A percentile compares a stretch with the other conserved stretches of the same genome.
These are phyloP conservation scores for Lentithecium fluviatile DNA, from an alignment of 495 filamentous ascomycete genomes.

Conservation along the genomic window DNA sequence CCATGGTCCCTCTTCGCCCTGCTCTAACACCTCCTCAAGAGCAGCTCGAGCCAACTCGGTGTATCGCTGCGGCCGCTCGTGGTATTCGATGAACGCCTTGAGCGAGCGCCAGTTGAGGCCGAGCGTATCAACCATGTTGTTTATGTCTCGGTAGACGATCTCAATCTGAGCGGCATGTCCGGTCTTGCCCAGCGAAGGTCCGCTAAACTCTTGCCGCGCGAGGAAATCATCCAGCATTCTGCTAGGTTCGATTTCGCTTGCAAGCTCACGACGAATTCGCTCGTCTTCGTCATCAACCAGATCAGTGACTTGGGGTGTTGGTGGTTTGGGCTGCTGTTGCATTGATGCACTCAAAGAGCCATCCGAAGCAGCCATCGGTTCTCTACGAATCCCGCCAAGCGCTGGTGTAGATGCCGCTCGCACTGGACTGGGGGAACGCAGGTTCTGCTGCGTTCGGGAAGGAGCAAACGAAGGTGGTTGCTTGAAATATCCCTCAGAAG, in stretches of 20 bases:
- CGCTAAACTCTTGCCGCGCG: slow-evolving; percentile 66
- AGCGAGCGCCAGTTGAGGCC: slow-evolving; percentile 82
- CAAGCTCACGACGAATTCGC: slow-evolving; percentile 57
- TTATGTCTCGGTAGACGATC: slow-evolving; percentile 84
- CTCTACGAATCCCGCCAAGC: slow-evolving; percentile 39
- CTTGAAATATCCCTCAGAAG: slow-evolving; percentile 46
- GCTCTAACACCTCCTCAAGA: slow-evolving; percentile 52
- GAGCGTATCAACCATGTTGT: slow-evolving; percentile 91
- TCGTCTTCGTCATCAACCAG: slow-evolving; percentile 65
- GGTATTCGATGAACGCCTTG: slow-evolving; percentile 66
- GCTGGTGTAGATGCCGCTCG: slow-evolving; percentile 51
- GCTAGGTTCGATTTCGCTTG: slow-evolving; percentile 52
- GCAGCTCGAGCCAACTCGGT: slow-evolving; percentile 54
- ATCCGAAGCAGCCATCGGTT: slow-evolving; percentile 1
- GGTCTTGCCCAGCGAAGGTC: slow-evolving; percentile 52
- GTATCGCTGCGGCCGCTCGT: slow-evolving; percentile 53
- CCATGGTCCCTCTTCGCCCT: slow-evolving; percentile 49
- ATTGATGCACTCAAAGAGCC: slow-evolving; percentile 32
- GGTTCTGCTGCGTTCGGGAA: slow-evolving; percentile 52
- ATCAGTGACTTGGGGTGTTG: slow-evolving; percentile 35
- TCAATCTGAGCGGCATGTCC: slow-evolving; percentile 78
- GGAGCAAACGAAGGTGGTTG: slow-evolving; percentile 55
- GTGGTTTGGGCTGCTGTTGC: slow-evolving; percentile 45
- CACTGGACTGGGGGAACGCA: slow-evolving; percentile 77
- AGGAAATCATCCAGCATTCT: slow-evolving; percentile 62